Evolutionary conservation across 805 yeast species (phyloP).

Genomic region (Kluyveromyces nonfermentans): DNA sequence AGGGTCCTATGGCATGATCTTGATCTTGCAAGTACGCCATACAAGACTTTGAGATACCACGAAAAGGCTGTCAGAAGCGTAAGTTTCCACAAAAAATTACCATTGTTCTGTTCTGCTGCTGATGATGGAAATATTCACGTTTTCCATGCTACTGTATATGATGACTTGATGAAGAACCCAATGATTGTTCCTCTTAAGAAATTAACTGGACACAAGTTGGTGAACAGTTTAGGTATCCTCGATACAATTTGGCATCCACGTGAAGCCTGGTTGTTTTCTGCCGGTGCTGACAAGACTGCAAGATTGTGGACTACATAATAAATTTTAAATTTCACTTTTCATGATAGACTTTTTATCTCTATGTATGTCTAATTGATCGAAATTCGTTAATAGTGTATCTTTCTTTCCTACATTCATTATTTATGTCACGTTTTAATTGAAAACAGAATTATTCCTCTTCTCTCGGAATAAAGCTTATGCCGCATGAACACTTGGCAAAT

Average conservation of each 20-base stretch:
- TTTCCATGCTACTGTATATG: conserved; percentile 94
- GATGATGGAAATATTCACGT: conserved; percentile 92
- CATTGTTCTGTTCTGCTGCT: conserved; percentile 87
- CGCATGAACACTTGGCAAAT: no score
- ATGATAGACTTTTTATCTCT: no score
- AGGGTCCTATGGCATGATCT: conserved; percentile 96
- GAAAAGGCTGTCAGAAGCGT: conserved; percentile 88
- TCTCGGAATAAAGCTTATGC: no score
- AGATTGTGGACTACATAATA: conserved; percentile 85
- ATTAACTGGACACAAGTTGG: conserved; percentile 78
- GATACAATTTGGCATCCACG: conserved; percentile 92
- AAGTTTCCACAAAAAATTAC: conserved; percentile 77
- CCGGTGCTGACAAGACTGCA: conserved; percentile 96
- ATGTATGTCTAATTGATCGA: no score
- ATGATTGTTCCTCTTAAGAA: conserved; percentile 92
- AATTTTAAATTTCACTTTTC: no score
- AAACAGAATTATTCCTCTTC: no score
- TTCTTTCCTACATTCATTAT: no score
- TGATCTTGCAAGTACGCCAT: conserved; percentile 81
- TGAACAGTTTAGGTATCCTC: conserved; percentile 76
- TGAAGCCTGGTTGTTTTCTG: conserved; percentile 95
- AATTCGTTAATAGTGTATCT: no score
- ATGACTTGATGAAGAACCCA: conserved; percentile 83
- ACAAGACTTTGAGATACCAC: conserved; percentile 91
- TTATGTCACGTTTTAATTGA: no score